A percentile compares a stretch with the other conserved stretches of the same genome.
phyloP scores from a whole-genome alignment of 345 rosid genomes.

The Eucalyptus sp. region DNA sequence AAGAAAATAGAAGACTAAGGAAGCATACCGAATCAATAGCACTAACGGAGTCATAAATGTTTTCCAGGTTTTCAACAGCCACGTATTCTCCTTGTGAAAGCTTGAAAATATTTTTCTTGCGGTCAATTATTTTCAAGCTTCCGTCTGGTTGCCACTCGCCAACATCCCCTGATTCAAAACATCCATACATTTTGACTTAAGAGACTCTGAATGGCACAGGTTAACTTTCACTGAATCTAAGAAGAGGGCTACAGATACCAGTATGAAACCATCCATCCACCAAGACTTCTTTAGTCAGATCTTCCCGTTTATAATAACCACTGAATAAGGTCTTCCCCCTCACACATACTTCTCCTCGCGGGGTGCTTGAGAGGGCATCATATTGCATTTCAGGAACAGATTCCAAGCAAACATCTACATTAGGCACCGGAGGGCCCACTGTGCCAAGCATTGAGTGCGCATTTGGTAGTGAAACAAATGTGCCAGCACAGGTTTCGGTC shows the following conservation, averaged over 20 bases:
- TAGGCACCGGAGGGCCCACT: constrained; percentile 97
- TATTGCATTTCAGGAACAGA: constrained; percentile 97
- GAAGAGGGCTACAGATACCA: constrained; percentile 21
- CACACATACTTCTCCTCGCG: constrained; percentile 86
- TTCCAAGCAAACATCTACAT: constrained; percentile 78
- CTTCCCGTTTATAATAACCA: constrained; percentile 90
- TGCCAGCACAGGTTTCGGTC: constrained; percentile 93
- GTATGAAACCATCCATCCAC: constrained; percentile 96
- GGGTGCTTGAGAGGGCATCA: constrained; percentile 74
- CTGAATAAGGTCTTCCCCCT: constrained; percentile 68
- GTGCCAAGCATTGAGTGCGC: constrained; percentile 73
- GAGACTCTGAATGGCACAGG: not conserved
- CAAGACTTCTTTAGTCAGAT: constrained; percentile 74
- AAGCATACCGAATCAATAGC: constrained; percentile 61
- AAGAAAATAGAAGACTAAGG: not conserved
- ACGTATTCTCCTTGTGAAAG: constrained; percentile 99
- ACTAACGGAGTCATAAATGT: constrained; percentile 48
- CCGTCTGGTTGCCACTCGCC: constrained; percentile 99
- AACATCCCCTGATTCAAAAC: constrained; percentile 53
- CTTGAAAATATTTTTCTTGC: constrained; percentile 92
- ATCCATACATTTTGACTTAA: not conserved
- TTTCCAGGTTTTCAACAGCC: constrained; percentile 95
- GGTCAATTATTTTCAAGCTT: constrained; percentile 85
- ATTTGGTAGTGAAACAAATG: constrained; percentile 85
- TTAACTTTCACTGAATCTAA: not conserved